Conservation (phyloP, 148 eudicot species). For the Camellia granthamiana region DNA sequence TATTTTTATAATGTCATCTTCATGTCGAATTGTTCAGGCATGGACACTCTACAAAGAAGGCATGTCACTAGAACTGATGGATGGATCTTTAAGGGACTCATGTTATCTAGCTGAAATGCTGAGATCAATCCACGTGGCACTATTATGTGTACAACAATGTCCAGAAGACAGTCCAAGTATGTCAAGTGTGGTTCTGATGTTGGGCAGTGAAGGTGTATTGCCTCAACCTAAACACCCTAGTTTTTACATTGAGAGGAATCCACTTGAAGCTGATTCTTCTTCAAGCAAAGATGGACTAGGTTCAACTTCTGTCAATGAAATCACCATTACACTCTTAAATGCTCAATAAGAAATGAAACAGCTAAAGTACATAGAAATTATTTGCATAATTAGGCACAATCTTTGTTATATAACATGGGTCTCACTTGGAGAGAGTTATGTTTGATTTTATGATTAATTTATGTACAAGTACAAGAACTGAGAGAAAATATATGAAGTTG, state of each 20-base stretch:
- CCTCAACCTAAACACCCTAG: conserved; percentile 33
- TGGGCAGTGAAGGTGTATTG: conserved; percentile 20
- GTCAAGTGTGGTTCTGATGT: conserved; percentile 35
- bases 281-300: neutral
- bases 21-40: neutral
- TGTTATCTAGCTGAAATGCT: neutral
- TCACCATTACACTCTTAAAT: neutral
- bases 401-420: no score
- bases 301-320: neutral
- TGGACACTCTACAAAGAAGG: conserved; percentile 12
- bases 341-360: no score
- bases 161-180: conserved; percentile 40
- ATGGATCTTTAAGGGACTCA: neutral
- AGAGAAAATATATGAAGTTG: no score
- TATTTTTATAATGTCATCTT: no score
- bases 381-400: no score
- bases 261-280: conserved; percentile 3
- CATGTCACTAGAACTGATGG: neutral
- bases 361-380: no score
- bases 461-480: no score
- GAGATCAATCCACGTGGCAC: conserved; percentile 22
- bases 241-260: conserved; percentile 28
- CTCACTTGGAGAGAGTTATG: no score
- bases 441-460: no score
- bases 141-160: conserved; percentile 40